phyloP scores from a whole-genome alignment of 2,329 filamentous ascomycete species.

The Pseudogymnoascus destructans region DNA sequence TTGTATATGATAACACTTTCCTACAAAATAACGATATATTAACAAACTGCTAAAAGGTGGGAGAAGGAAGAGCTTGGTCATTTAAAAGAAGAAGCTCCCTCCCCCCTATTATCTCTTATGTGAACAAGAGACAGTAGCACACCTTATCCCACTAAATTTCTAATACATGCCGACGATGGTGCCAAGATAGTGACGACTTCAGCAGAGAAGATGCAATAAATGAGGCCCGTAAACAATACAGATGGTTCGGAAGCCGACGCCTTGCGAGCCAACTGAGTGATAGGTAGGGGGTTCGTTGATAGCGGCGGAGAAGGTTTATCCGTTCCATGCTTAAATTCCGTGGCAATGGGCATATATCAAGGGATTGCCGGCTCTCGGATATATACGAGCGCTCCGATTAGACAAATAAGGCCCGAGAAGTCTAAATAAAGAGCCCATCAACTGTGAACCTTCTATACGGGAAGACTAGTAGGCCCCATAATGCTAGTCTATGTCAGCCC shows the following conservation, averaged over 20 bases:
- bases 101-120: neutral
- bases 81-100: neutral
- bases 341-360: neutral
- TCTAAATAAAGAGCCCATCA: neutral
- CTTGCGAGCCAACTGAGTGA: neutral
- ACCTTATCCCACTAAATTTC: neutral
- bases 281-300: neutral
- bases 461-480: neutral
- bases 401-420: neutral
- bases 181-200: neutral
- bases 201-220: neutral
- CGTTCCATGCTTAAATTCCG: neutral
- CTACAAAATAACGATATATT: neutral
- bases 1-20: neutral
- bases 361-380: neutral
- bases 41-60: neutral
- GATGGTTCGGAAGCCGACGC: neutral
- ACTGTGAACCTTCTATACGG: neutral
- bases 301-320: neutral
- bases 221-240: neutral
- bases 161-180: neutral
- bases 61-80: neutral
- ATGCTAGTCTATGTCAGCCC: neutral
- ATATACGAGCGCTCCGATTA: neutral
- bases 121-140: too few relatives aligned